Evolutionary conservation across 2,329 filamentous ascomycete species (phyloP).

Genomic region (Exophiala xenobiotica): DNA sequence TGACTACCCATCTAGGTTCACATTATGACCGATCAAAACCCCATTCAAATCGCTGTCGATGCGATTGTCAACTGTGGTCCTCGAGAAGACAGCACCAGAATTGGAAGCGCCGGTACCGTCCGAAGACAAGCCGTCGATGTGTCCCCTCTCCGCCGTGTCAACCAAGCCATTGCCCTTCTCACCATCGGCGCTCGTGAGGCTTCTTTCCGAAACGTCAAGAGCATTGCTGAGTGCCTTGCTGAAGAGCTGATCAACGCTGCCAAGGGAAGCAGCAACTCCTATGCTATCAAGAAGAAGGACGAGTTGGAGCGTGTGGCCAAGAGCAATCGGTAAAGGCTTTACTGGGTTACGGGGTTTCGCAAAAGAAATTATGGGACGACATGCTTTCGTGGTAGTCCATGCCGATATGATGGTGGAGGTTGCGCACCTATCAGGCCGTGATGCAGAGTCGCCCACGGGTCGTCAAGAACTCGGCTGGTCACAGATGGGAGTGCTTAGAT

Average conservation of each 20-base stretch:
- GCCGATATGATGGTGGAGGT: constrained; percentile 11
- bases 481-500: neutral
- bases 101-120: constrained; percentile 98
- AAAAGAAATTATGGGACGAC: constrained; percentile 17
- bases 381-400: constrained; percentile 15
- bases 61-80: constrained; percentile 99
- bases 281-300: constrained; percentile 99
- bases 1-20: constrained; percentile 67
- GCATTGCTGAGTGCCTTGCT: constrained; percentile 97
- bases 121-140: constrained; percentile 99
- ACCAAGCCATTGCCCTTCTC: constrained; percentile 98
- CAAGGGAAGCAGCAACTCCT: constrained; percentile 99
- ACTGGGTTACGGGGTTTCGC: constrained; percentile 13
- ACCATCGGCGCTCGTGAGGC: constrained; percentile 99
- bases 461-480: constrained; percentile 3
- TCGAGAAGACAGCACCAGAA: constrained; percentile 99
- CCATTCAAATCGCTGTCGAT: constrained; percentile 98
- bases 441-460: constrained; percentile 3
- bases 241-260: constrained; percentile 99
- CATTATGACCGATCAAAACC: constrained; percentile 99
- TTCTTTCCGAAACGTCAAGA: constrained; percentile 99
- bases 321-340: constrained; percentile 90
- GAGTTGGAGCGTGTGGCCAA: constrained; percentile 99
- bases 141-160: constrained; percentile 97
- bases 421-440: constrained; percentile 2